Percentiles rank a stretch among this genome's conserved stretches.
Evolutionary conservation across 2,329 filamentous ascomycete genomes (phyloP).

Genomic region (Aspergillus piperis): DNA sequence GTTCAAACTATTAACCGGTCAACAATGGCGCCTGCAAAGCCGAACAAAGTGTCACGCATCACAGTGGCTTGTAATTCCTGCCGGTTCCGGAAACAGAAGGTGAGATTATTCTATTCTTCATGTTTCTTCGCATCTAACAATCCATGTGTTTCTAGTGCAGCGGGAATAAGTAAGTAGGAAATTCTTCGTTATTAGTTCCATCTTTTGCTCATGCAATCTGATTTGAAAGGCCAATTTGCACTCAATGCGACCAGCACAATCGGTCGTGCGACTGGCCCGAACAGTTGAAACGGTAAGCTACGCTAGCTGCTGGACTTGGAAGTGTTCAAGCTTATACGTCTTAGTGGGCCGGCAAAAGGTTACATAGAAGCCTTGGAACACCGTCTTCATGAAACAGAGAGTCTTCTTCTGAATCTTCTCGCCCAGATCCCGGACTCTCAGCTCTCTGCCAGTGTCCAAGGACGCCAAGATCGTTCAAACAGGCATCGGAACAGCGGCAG

Average conservation of each 20-base stretch:
- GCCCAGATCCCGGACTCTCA: slow-evolving; percentile 36
- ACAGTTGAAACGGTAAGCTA: slow-evolving; percentile 39
- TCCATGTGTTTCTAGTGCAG: slow-evolving; percentile 30
- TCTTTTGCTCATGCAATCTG: neutral
- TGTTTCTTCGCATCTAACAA: neutral
- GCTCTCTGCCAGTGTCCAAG: slow-evolving; percentile 26
- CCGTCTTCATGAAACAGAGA: slow-evolving; percentile 46
- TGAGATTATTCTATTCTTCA: slow-evolving; percentile 16
- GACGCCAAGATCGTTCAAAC: neutral
- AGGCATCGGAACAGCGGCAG: neutral
- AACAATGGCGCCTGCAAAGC: slow-evolving; percentile 14
- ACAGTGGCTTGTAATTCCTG: slow-evolving; percentile 46
- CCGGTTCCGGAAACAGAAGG: slow-evolving; percentile 47
- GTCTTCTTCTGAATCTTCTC: slow-evolving; percentile 41
- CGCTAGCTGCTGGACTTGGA: neutral
- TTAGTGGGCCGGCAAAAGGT: slow-evolving; percentile 50
- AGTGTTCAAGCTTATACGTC: neutral
- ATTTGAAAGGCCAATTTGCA: slow-evolving; percentile 35
- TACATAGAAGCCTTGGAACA: slow-evolving; percentile 49
- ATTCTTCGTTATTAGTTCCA: slow-evolving; percentile 9
- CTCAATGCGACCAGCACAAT: slow-evolving; percentile 37
- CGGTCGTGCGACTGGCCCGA: slow-evolving; percentile 42
- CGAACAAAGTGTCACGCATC: slow-evolving; percentile 37
- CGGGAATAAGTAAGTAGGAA: slow-evolving; percentile 39
- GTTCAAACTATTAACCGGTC: slow-evolving; percentile 7